Evolutionary conservation across 179 eudicot genomes (phyloP).

Genomic region (Spergularia azorica): DNA sequence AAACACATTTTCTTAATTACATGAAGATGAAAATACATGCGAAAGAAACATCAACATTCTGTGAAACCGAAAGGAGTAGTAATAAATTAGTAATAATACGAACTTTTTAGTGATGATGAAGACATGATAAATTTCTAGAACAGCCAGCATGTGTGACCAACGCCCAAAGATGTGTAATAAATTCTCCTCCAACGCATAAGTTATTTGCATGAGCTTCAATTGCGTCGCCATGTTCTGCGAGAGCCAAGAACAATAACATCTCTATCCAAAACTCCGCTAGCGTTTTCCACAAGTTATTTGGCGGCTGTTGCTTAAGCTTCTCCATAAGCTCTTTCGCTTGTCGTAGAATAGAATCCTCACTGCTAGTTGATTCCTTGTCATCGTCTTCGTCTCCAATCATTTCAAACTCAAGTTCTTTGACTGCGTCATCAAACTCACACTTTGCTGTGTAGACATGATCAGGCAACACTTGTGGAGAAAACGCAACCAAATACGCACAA

Average conservation of each 20-base stretch:
- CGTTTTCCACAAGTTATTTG: background rate
- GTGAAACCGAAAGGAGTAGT: too few relatives aligned
- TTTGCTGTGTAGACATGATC: constrained; percentile 8
- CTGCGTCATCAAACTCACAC: constrained; percentile 7
- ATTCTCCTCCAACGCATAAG: constrained; percentile 21
- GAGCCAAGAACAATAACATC: constrained; percentile 19
- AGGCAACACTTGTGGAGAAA: constrained; percentile 9
- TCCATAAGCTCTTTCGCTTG: background rate
- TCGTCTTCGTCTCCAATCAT: background rate
- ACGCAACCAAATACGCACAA: constrained; percentile 16
- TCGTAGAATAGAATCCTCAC: background rate
- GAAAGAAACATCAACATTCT: too few relatives aligned
- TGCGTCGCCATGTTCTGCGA: background rate
- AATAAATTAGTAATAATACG: too few relatives aligned
- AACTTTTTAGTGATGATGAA: background rate
- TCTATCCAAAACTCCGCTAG: constrained; percentile 25
- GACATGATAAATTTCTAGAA: background rate
- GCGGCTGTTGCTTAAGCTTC: background rate
- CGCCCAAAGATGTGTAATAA: constrained; percentile 26
- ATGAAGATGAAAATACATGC: too few relatives aligned
- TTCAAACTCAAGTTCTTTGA: background rate
- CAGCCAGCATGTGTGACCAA: constrained; percentile 12
- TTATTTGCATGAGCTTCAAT: constrained; percentile 8
- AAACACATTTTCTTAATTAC: too few relatives aligned
- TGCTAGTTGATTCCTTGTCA: background rate